A percentile compares a stretch with the other conserved stretches of the same genome.
Evolutionary conservation across 306 rosid genomes (phyloP).

Genomic region (Calophaca sinica): DNA sequence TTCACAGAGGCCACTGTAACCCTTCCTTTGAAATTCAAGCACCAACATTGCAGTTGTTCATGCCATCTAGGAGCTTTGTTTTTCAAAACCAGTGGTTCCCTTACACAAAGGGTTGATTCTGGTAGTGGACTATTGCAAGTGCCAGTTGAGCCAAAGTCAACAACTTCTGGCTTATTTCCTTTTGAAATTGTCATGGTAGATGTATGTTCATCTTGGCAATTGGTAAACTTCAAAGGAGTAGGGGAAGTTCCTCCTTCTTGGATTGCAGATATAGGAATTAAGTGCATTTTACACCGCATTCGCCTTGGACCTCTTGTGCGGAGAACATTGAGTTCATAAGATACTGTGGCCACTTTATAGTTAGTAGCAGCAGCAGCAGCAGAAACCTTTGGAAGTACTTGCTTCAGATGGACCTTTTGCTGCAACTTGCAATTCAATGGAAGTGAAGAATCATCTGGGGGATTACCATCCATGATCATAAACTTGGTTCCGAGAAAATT

Average conservation of each 20-base stretch:
- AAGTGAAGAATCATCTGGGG: conserved; percentile 56
- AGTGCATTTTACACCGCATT: conserved; percentile 82
- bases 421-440: conserved; percentile 59
- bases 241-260: conserved; percentile 88
- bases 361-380: conserved; percentile 49
- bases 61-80: conserved; percentile 97
- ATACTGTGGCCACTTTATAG: conserved; percentile 67
- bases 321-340: conserved; percentile 86
- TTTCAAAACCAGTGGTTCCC: conserved; percentile 72
- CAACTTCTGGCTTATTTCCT: conserved; percentile 57
- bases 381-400: conserved; percentile 60
- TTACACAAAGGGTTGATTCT: conserved; percentile 41
- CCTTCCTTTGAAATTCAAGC: conserved; percentile 93
- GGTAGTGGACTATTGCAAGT: conserved; percentile 21
- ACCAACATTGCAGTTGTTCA: conserved; percentile 96
- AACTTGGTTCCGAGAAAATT: conserved; percentile 95
- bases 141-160: conserved; percentile 50
- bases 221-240: conserved; percentile 69
- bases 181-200: conserved; percentile 46
- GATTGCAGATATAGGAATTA: conserved; percentile 75
- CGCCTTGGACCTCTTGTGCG: conserved; percentile 96
- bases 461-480: conserved; percentile 67
- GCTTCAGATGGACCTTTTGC: conserved; percentile 61
- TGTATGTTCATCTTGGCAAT: conserved; percentile 46
- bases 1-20: conserved; percentile 95